A percentile compares a stretch with the other conserved stretches of the same genome.
phyloP scores from a whole-genome alignment of 495 filamentous ascomycete genomes.

The Cetradonia linearis region DNA sequence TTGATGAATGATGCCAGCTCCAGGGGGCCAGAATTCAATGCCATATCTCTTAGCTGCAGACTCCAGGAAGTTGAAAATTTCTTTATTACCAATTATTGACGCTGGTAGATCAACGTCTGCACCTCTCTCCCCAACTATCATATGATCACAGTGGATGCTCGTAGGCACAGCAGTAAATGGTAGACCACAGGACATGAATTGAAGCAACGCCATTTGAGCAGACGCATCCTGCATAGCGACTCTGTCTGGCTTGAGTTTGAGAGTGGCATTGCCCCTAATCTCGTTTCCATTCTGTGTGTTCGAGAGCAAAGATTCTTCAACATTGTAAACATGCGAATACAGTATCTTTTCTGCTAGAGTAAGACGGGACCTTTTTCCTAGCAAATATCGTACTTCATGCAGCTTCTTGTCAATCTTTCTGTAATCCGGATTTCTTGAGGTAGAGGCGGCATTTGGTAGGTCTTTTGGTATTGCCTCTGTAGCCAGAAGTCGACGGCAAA shows the following conservation, averaged over 20 bases:
- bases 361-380: constrained; percentile 55
- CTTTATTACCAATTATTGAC: constrained; percentile 84
- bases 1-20: constrained; percentile 98
- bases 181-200: constrained; percentile 96
- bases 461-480: constrained; percentile 27
- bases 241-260: constrained; percentile 95
- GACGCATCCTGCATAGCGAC: constrained; percentile 99
- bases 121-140: constrained; percentile 91
- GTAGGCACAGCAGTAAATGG: constrained; percentile 89
- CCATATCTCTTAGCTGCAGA: constrained; percentile 92
- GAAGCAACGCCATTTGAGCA: constrained; percentile 93
- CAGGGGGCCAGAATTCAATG: constrained; percentile 97
- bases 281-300: constrained; percentile 68
- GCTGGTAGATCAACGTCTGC: constrained; percentile 79
- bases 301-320: constrained; percentile 72
- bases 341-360: constrained; percentile 96
- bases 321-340: constrained; percentile 85
- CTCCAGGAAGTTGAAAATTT: constrained; percentile 96
- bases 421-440: constrained; percentile 54
- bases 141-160: constrained; percentile 97
- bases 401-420: constrained; percentile 48
- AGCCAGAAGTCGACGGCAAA: constrained; percentile 26
- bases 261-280: constrained; percentile 78
- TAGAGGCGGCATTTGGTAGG: constrained; percentile 28
- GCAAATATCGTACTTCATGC: constrained; percentile 56